These are phyloP conservation scores for Neurospora sp. DNA, from an alignment of 495 filamentous ascomycete species.

Conservation along the genomic window DNA sequence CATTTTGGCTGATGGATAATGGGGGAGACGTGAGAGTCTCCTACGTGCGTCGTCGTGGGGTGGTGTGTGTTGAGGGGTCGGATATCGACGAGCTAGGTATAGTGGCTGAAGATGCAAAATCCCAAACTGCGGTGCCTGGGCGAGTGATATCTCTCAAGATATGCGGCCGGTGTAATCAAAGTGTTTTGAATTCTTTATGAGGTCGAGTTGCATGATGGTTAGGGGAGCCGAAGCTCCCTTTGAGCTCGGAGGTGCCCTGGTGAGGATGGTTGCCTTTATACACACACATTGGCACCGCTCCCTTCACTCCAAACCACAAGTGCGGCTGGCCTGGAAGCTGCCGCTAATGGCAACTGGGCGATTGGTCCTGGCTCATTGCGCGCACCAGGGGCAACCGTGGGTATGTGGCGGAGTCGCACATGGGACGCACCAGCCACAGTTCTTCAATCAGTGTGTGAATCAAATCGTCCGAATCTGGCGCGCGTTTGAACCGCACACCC, in stretches of 20 bases:
- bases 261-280: conserved; percentile 9
- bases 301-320: background rate
- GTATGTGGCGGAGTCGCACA: background rate
- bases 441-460: background rate
- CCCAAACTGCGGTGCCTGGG: background rate
- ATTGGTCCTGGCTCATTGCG: background rate
- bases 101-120: background rate
- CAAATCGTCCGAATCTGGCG: background rate
- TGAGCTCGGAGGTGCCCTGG: background rate
- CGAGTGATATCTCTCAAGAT: background rate
- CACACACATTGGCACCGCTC: background rate
- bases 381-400: background rate
- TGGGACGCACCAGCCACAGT: background rate
- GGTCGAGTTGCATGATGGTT: conserved; percentile 7
- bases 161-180: background rate
- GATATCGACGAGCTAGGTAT: background rate
- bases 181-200: background rate
- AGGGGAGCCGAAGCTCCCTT: conserved; percentile 3
- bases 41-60: background rate
- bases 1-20: conserved; percentile 42
- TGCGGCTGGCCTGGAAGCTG: background rate
- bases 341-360: background rate
- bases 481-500: background rate
- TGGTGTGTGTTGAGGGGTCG: background rate
- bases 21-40: background rate